Evolutionary conservation across 2,329 filamentous ascomycete genomes (phyloP).

Genomic region (Fusarium sublunatum): DNA sequence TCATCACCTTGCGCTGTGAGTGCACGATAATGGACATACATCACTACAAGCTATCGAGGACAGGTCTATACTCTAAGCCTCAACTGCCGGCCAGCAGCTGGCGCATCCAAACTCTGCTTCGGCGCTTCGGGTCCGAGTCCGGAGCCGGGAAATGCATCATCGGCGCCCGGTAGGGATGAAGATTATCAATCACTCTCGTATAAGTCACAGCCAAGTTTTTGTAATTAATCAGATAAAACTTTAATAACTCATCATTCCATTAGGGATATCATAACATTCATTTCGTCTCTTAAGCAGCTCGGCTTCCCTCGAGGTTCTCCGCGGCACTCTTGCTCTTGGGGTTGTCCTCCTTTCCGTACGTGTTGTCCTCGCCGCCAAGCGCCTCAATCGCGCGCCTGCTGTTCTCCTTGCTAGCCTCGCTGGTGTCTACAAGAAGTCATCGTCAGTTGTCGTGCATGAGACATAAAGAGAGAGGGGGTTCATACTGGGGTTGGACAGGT

Average conservation of each 20-base stretch:
- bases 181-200: too few relatives aligned
- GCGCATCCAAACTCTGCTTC: conserved; percentile 4
- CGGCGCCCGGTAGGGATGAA: too few relatives aligned
- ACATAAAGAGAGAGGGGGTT: background rate
- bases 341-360: conserved; percentile 56
- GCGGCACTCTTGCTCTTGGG: conserved; percentile 56
- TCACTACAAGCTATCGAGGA: too few relatives aligned
- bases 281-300: conserved; percentile 36
- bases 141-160: conserved; percentile 23
- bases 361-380: conserved; percentile 56
- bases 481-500: conserved; percentile 60
- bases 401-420: conserved; percentile 58
- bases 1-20: too few relatives aligned
- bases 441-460: background rate
- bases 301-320: conserved; percentile 53
- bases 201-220: too few relatives aligned
- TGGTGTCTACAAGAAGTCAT: conserved; percentile 51
- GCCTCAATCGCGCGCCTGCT: conserved; percentile 55
- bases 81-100: background rate
- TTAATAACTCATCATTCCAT: background rate
- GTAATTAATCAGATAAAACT: background rate
- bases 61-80: background rate
- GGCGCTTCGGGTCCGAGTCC: conserved; percentile 33
- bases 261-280: conserved; percentile 4
- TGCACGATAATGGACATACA: too few relatives aligned